Conservation (phyloP, 176 grass and related monocot genomes). For the Oryza glaberrima region DNA sequence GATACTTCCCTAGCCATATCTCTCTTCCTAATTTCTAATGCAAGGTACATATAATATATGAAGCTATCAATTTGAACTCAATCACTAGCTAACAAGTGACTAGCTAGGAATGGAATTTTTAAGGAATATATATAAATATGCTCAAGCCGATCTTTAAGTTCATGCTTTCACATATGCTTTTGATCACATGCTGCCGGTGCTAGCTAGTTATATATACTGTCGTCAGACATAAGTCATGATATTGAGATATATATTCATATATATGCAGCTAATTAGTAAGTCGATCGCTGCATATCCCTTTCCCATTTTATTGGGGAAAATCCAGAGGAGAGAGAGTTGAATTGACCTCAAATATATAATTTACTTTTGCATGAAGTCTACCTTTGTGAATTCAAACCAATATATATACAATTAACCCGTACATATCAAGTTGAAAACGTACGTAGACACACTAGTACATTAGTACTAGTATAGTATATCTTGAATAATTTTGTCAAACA, state of each 20-base stretch:
- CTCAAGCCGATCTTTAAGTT: neutral
- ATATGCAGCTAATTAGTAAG: neutral
- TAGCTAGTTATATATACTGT: neutral
- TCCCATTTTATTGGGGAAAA: constrained; percentile 42
- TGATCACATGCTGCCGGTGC: neutral
- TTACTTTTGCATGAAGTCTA: constrained; percentile 25
- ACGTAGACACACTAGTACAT: neutral
- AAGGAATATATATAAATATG: constrained; percentile 1
- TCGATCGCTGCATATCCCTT: constrained; percentile 26
- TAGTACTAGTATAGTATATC: neutral
- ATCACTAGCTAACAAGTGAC: neutral
- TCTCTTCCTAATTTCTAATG: neutral
- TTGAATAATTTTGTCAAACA: constrained; percentile 39
- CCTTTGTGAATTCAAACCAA: constrained; percentile 22
- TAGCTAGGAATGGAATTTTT: neutral
- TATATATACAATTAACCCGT: neutral
- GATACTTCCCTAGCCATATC: neutral
- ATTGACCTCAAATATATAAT: constrained; percentile 43
- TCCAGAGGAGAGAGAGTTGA: constrained; percentile 28
- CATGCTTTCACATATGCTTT: neutral
- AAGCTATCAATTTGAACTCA: neutral
- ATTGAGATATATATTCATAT: neutral
- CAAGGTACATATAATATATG: neutral
- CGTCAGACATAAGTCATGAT: neutral
- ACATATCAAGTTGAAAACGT: neutral